These are phyloP conservation scores for Trametes elegans DNA, from an alignment of 768 basidiomycete species.

Conservation along the genomic window DNA sequence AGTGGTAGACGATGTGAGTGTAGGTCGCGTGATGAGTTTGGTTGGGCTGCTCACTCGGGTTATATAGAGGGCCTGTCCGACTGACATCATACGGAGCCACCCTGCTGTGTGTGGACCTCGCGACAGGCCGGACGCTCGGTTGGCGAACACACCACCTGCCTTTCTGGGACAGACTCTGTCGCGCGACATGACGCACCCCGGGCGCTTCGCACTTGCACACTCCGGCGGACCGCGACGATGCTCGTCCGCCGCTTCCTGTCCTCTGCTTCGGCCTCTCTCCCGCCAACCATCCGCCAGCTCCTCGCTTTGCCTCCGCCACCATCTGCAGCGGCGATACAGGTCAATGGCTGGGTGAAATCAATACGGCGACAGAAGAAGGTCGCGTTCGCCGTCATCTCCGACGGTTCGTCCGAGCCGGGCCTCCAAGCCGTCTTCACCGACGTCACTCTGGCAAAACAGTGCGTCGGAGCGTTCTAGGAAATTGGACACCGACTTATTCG, in stretches of 20 bases:
- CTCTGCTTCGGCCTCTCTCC: conserved; percentile 19
- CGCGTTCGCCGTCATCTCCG: conserved; percentile 79
- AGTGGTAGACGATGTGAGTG: not conserved
- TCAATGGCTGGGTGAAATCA: conserved; percentile 86
- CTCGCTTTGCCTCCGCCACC: conserved; percentile 25
- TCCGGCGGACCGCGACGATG: conserved; percentile 18
- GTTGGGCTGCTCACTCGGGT: not conserved
- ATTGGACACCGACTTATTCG: not conserved
- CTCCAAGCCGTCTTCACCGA: conserved; percentile 77
- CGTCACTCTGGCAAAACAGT: conserved; percentile 34
- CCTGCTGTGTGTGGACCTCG: not conserved
- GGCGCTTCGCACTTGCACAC: not conserved
- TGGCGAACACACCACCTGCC: conserved; percentile 12
- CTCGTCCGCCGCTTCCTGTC: conserved; percentile 27
- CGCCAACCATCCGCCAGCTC: conserved; percentile 38
- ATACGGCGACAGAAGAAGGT: conserved; percentile 84
- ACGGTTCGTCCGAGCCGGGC: conserved; percentile 70
- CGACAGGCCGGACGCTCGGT: not conserved
- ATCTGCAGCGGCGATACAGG: conserved; percentile 29
- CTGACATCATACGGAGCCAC: conserved; percentile 7
- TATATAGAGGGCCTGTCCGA: not conserved
- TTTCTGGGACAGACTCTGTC: not conserved
- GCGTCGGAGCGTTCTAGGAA: conserved; percentile 11
- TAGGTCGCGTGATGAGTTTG: not conserved
- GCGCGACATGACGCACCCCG: conserved; percentile 7